Evolutionary conservation across 2,329 filamentous ascomycete species (phyloP).

Genomic region (Simplicillium sp.): DNA sequence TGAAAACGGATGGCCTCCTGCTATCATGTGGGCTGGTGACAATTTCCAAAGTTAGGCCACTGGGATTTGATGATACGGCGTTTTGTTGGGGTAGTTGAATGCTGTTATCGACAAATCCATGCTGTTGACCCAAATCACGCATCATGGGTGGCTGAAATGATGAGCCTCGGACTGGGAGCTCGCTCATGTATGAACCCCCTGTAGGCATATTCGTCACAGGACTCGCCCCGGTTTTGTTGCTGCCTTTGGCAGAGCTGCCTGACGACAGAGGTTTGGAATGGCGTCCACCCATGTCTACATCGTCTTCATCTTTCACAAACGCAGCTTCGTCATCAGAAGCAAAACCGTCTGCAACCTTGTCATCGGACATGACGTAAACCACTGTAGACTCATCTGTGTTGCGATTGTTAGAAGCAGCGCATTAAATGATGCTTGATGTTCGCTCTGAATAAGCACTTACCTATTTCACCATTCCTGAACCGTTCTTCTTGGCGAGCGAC

Average conservation of each 20-base stretch:
- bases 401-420: background rate
- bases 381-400: constrained; percentile 35
- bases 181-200: constrained; percentile 26
- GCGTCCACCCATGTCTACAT: constrained; percentile 19
- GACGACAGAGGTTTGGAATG: constrained; percentile 8
- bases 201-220: constrained; percentile 9
- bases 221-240: too few relatives aligned
- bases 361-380: constrained; percentile 42
- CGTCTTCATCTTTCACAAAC: constrained; percentile 33
- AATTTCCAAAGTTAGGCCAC: constrained; percentile 33
- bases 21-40: constrained; percentile 35
- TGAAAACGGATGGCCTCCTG: constrained; percentile 34
- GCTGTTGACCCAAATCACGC: constrained; percentile 29
- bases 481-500: constrained; percentile 48
- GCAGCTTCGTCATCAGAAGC: constrained; percentile 35
- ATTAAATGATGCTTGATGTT: too few relatives aligned
- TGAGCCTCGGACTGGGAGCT: constrained; percentile 32
- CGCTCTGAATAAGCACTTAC: constrained; percentile 24
- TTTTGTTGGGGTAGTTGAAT: constrained; percentile 23
- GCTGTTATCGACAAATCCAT: constrained; percentile 28
- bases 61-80: constrained; percentile 22
- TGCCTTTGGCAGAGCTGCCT: too few relatives aligned
- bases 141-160: constrained; percentile 32
- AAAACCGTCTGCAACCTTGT: constrained; percentile 38
- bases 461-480: constrained; percentile 46